A percentile compares a stretch with the other conserved stretches of the same genome.
These are phyloP conservation scores for Neofusicoccum ribis DNA, from an alignment of 2,329 filamentous ascomycete species.

Conservation along the genomic window DNA sequence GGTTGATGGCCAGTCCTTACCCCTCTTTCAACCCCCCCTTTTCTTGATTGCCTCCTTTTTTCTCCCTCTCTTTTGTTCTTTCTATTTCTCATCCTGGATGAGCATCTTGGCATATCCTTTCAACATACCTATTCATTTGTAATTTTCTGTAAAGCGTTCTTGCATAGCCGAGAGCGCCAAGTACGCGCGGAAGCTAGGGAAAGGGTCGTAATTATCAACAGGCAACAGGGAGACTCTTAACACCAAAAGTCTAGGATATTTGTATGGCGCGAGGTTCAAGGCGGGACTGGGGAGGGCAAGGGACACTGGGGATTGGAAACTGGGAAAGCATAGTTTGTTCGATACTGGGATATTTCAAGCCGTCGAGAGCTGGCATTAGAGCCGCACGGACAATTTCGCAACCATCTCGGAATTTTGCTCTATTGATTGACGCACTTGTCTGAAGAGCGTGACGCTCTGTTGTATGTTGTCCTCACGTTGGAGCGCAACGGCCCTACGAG, in stretches of 20 bases:
- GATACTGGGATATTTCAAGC: neutral
- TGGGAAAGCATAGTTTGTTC: neutral
- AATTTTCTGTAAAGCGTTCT: neutral
- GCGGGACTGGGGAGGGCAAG: neutral
- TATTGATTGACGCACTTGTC: neutral
- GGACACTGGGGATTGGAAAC: neutral
- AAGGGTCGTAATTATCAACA: neutral
- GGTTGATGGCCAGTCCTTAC: neutral
- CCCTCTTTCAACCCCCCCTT: neutral
- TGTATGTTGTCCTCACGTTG: too few relatives aligned
- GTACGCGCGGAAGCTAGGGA: neutral
- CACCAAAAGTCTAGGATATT: neutral
- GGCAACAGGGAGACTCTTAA: neutral
- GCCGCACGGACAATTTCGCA: neutral
- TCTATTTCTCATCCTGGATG: neutral
- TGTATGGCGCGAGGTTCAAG: neutral
- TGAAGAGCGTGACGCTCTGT: neutral
- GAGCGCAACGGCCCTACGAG: too few relatives aligned
- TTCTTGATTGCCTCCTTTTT: neutral
- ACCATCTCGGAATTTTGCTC: neutral
- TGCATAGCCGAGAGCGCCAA: neutral
- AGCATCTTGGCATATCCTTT: neutral
- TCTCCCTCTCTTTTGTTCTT: neutral
- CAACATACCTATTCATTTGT: neutral
- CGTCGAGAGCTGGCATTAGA: neutral